Base-by-base conservation (phyloP, 352 stramenopile genomes). In the Thraustotheca clavata region DNA sequence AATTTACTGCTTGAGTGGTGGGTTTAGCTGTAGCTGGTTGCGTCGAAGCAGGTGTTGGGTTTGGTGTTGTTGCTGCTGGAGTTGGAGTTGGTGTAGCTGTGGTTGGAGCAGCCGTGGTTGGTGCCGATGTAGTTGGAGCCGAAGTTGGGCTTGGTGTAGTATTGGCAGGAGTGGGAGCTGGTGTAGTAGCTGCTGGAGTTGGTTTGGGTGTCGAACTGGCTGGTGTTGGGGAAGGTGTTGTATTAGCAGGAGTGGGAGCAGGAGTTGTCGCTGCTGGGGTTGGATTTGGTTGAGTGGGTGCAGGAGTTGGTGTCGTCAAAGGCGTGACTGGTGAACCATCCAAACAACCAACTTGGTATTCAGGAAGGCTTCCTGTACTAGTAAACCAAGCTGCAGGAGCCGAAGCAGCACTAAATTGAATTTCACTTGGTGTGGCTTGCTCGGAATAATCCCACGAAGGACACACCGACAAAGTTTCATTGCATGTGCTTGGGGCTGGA, bases 181-280 rank as follows among this genome's bases (percentile, higher is more conserved):
- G 63, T 0, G 71, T 63, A 1, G 62, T 69, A 0, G 68, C 54
- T 2, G 66, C 55, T 9, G 71, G 62, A n/a, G 66, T 22, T 18
- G 59, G 2, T 0, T 65, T 60, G 9, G 69, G 67, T 12, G 73
- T 75, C 0, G 68, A 66, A 4, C 69, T 69, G 55, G 35, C 6
- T 24, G 12, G 35, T 4, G 35, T 18, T n/a, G 55, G 57, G 32
- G 26, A 14, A 18, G 50, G 59, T 34, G 41, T 60, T 6, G 33
- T 36, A 24, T 26, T 16, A 60, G 59, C 43, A n/a, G n/a, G n/a
- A n/a, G n/a, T n/a, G n/a, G n/a, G n/a, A n/a, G n/a, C n/a, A n/a
- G n/a, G n/a, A n/a, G n/a, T n/a, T n/a, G n/a, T n/a, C n/a, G n/a
- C n/a, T 20, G 59, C 35, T 9, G 49, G 43, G 3, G 22, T 31